Evolutionary conservation across 371 early-diverging fungal species (phyloP).

Genomic region (Circinella minor): DNA sequence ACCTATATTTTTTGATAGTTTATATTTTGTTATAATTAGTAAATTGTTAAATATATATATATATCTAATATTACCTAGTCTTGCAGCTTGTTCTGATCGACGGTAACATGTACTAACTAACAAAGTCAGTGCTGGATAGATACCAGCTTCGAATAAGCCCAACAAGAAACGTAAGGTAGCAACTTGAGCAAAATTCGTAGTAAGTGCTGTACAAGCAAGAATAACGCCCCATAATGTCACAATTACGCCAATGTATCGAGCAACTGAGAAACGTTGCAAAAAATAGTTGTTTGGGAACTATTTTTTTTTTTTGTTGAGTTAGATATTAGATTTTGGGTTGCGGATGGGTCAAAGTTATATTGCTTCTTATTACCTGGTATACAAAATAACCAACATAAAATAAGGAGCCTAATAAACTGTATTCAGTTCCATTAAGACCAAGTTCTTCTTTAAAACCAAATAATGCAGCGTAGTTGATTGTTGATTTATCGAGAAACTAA

Average conservation of each 20-base stretch:
- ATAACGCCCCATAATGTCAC: conserved; percentile 41
- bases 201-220: conserved; percentile 28
- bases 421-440: conserved; percentile 29
- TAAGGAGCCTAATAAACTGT: conserved; percentile 38
- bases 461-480: conserved; percentile 41
- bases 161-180: conserved; percentile 45
- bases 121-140: conserved; percentile 37
- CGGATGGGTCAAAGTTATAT: neutral
- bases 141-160: conserved; percentile 35
- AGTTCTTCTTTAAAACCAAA: conserved; percentile 37
- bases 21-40: neutral
- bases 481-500: conserved; percentile 50
- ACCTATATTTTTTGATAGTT: conserved; percentile 10
- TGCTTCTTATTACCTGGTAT: conserved; percentile 35
- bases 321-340: neutral
- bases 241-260: conserved; percentile 39
- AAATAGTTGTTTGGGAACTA: conserved; percentile 49
- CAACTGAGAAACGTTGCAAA: conserved; percentile 38
- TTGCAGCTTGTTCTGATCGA: conserved; percentile 39
- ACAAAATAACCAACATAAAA: conserved; percentile 46
- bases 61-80: conserved; percentile 24
- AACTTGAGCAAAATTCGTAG: conserved; percentile 36
- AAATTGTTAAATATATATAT: neutral
- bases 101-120: conserved; percentile 45
- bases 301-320: neutral